Percentiles rank a stretch among this genome's conserved stretches.
Evolutionary conservation across 2,329 filamentous ascomycete species (phyloP).

Genomic region (Penicillium brasilianum): DNA sequence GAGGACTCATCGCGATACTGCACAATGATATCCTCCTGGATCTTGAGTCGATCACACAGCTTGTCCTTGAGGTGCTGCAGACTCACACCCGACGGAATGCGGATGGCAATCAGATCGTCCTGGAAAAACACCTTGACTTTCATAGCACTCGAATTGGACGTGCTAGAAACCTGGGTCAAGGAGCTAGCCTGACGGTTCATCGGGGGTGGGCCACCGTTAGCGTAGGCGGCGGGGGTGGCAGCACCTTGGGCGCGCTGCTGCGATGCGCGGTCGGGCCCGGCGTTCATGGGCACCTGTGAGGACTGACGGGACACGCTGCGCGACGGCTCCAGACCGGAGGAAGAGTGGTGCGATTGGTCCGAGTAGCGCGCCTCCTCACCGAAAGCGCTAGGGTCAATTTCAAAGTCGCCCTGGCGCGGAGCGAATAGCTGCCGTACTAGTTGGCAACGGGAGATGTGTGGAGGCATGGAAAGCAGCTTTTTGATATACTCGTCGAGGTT

Average conservation of each 20-base stretch:
- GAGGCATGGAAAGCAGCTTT: slow-evolving; percentile 80
- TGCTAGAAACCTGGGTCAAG: slow-evolving; percentile 51
- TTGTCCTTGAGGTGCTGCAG: slow-evolving; percentile 81
- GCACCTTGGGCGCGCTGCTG: slow-evolving; percentile 48
- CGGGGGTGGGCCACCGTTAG: slow-evolving; percentile 47
- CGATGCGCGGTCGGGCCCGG: slow-evolving; percentile 50
- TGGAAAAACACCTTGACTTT: slow-evolving; percentile 97
- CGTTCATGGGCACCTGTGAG: slow-evolving; percentile 66
- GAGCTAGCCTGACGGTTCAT: slow-evolving; percentile 60
- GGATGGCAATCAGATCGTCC: slow-evolving; percentile 87
- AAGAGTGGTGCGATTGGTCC: slow-evolving; percentile 70
- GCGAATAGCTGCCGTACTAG: slow-evolving; percentile 90
- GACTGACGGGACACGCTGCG: slow-evolving; percentile 68
- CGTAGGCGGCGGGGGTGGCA: slow-evolving; percentile 32
- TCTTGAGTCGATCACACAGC: slow-evolving; percentile 80
- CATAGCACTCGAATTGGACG: slow-evolving; percentile 61
- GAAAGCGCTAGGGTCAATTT: slow-evolving; percentile 74
- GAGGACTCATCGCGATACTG: slow-evolving; percentile 86
- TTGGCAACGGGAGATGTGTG: slow-evolving; percentile 81
- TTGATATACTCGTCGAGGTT: slow-evolving; percentile 96
- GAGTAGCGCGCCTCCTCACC: slow-evolving; percentile 77
- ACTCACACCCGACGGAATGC: slow-evolving; percentile 79
- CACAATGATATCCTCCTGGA: slow-evolving; percentile 75
- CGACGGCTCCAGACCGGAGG: slow-evolving; percentile 66
- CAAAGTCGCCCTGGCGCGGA: slow-evolving; percentile 87